phyloP scores from a whole-genome alignment of 805 yeast genomes.

The Yarrowia alimentaria region DNA sequence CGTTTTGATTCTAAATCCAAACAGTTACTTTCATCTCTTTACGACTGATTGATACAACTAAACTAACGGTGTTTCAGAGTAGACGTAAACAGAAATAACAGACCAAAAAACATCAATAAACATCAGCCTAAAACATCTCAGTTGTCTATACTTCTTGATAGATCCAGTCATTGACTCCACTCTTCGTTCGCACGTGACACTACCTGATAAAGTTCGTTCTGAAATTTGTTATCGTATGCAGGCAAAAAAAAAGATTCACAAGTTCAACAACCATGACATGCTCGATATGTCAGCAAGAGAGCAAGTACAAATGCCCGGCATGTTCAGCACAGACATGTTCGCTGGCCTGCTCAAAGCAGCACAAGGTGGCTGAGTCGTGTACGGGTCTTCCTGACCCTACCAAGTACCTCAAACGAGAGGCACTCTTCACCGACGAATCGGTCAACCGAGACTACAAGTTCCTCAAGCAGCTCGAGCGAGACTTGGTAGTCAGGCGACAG shows the following conservation, averaged over 20 bases:
- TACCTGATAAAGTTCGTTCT: neutral
- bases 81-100: too few relatives aligned
- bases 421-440: conserved; percentile 44
- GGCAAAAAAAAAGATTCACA: conserved; percentile 15
- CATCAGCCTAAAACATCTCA: too few relatives aligned
- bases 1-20: too few relatives aligned
- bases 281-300: conserved; percentile 46
- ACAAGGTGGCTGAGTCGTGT: conserved; percentile 63
- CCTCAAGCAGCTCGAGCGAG: conserved; percentile 57
- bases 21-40: too few relatives aligned
- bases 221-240: conserved; percentile 27
- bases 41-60: too few relatives aligned
- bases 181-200: neutral
- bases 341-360: conserved; percentile 65
- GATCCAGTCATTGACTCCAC: too few relatives aligned
- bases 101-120: too few relatives aligned
- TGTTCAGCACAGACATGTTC: conserved; percentile 70
- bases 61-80: too few relatives aligned
- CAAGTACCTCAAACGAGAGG: conserved; percentile 51
- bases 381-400: conserved; percentile 65
- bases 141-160: too few relatives aligned
- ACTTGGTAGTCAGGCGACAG: conserved; percentile 54
- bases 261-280: conserved; percentile 39
- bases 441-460: conserved; percentile 85
- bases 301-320: conserved; percentile 78